phyloP scores from a whole-genome alignment of 2,329 filamentous ascomycete species.

The Colletotrichum agaves region DNA sequence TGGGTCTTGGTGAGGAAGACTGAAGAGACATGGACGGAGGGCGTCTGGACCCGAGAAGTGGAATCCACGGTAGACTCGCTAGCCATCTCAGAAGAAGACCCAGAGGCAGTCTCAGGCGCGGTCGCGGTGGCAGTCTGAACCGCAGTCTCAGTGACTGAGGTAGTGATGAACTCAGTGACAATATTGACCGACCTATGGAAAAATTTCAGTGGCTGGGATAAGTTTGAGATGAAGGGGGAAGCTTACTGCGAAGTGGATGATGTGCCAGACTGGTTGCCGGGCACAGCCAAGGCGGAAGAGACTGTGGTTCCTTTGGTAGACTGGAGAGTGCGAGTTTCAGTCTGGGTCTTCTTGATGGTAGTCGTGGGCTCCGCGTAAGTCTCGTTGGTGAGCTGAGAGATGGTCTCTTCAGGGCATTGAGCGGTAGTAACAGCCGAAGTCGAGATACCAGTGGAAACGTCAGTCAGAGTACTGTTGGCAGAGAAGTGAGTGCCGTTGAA shows the following conservation, averaged over 20 bases:
- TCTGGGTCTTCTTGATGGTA: slow-evolving; percentile 28
- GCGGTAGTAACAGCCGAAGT: background rate
- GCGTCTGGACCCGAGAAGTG: slow-evolving; percentile 6
- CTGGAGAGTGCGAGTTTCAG: slow-evolving; percentile 23
- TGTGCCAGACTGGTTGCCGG: slow-evolving; percentile 11
- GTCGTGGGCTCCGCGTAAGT: slow-evolving; percentile 13
- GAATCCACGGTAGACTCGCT: background rate
- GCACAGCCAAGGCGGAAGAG: slow-evolving; percentile 26
- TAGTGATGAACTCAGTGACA: slow-evolving; percentile 27
- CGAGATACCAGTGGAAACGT: slow-evolving; percentile 11
- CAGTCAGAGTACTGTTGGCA: slow-evolving; percentile 15
- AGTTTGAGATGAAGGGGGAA: background rate
- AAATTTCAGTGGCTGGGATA: background rate
- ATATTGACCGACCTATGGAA: slow-evolving; percentile 2
- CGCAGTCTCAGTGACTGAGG: slow-evolving; percentile 35
- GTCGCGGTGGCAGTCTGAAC: slow-evolving; percentile 20
- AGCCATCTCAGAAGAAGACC: background rate
- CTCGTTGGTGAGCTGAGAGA: background rate
- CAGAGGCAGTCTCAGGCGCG: slow-evolving; percentile 1
- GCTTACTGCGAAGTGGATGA: slow-evolving; percentile 20
- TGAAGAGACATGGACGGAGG: slow-evolving; percentile 14
- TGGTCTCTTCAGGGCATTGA: slow-evolving; percentile 20
- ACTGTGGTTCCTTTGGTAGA: slow-evolving; percentile 25
- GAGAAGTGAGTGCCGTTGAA: slow-evolving; percentile 15
- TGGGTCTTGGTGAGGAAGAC: slow-evolving; percentile 33